A percentile compares a stretch with the other conserved stretches of the same genome.
Conservation (phyloP, 1,284 basidiomycete genomes). For the Golubevia sp. region DNA sequence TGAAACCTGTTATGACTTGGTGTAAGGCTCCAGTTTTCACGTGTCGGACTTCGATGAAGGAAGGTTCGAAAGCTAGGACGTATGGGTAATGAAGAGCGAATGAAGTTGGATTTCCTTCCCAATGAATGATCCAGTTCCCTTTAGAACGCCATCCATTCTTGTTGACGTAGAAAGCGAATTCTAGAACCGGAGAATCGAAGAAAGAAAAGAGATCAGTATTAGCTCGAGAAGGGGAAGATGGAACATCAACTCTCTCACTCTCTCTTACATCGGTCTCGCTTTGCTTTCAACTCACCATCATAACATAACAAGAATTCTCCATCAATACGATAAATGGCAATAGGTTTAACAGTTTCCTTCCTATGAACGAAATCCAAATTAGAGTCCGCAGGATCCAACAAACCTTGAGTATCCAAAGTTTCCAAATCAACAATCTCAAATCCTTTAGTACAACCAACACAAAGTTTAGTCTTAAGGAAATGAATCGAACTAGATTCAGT, state of each 20-base stretch:
- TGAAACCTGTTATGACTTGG: conserved; percentile 81
- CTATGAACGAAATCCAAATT: conserved; percentile 92
- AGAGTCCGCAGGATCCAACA: conserved; percentile 89
- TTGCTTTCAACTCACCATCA: conserved; percentile 72
- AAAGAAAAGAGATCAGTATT: neutral
- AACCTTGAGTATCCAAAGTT: conserved; percentile 92
- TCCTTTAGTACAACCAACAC: conserved; percentile 96
- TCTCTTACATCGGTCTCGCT: no score
- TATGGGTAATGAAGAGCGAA: conserved; percentile 97
- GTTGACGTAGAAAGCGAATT: conserved; percentile 99
- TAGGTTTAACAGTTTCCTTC: conserved; percentile 83
- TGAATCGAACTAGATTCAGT: conserved; percentile 95
- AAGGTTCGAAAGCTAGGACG: conserved; percentile 93
- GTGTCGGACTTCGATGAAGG: conserved; percentile 94
- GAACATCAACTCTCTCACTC: conserved; percentile 11
- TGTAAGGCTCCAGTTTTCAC: conserved; percentile 89
- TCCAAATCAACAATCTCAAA: conserved; percentile 99
- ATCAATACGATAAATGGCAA: conserved; percentile 95
- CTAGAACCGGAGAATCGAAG: conserved; percentile 63
- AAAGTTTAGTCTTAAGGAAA: conserved; percentile 96
- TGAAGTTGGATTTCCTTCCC: conserved; percentile 91
- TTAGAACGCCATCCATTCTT: conserved; percentile 91
- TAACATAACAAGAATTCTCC: conserved; percentile 98
- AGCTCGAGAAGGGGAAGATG: conserved; percentile 8
- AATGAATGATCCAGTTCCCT: conserved; percentile 90